A percentile compares a stretch with the other conserved stretches of the same genome.
Conservation (phyloP, 2,329 filamentous ascomycete species). For the Penicillium sp. region DNA sequence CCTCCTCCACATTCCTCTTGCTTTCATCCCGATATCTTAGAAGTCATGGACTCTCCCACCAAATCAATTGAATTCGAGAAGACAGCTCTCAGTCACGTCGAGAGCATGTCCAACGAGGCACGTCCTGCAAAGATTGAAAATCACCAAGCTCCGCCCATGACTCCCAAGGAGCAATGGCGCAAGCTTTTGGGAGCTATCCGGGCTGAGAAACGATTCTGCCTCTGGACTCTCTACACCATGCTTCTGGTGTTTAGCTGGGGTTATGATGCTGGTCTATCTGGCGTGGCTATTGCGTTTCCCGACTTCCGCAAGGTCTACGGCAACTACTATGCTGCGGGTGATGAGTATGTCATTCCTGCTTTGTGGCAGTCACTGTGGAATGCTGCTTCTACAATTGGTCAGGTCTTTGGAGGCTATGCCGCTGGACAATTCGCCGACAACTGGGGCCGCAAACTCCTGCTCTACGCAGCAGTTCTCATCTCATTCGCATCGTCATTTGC, state of each 20-base stretch:
- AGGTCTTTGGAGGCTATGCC: constrained; percentile 11
- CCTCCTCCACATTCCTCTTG: neutral
- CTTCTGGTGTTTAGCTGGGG: constrained; percentile 15
- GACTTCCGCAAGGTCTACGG: constrained; percentile 13
- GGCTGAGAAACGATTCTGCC: neutral
- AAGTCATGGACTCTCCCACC: neutral
- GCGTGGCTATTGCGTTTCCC: constrained; percentile 11
- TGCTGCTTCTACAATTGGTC: constrained; percentile 13
- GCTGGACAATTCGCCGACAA: neutral
- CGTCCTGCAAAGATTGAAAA: neutral
- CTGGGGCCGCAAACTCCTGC: neutral
- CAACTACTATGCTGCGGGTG: constrained; percentile 8
- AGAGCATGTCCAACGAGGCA: neutral
- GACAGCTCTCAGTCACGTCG: neutral
- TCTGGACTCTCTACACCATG: constrained; percentile 10
- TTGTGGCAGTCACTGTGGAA: constrained; percentile 16
- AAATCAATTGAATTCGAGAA: neutral
- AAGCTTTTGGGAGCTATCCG: neutral
- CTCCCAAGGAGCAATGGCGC: neutral
- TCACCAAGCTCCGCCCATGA: neutral
- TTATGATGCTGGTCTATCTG: constrained; percentile 11
- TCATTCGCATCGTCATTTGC: neutral
- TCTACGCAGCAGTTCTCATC: neutral
- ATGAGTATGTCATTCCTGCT: constrained; percentile 14
- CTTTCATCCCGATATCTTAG: neutral